Evolutionary conservation across 2,329 filamentous ascomycete species (phyloP), one percentile per base, ranked within the genome.

Genomic region (Trichoderma lentiforme): DNA sequence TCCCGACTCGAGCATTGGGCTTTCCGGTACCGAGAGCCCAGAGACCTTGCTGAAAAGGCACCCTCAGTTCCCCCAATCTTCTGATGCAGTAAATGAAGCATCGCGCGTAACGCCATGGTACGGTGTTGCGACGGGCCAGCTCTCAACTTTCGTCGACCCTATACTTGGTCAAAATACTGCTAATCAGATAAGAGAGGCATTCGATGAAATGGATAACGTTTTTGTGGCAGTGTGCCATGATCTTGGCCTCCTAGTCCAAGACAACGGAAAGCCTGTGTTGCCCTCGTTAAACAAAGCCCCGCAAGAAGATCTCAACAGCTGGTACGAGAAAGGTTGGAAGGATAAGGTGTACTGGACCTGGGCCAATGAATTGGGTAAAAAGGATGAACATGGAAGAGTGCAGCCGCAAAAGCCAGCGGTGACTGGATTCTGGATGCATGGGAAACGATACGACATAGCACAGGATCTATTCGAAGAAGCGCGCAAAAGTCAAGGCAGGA

Each of bases 241-340:
- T 34, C 12, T 47, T 6, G 43, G 39, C 32, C 66, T 69, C 4
- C n/a, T 69, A 24, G 24, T 58, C n/a, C 39, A 60, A 8, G 36
- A 61, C 2, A 39, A 32, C 7, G 66, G 66, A 15, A 61, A 60
- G 14, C 57, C 36, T 12, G 21, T 69, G 11, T 9, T 69, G 18
- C 66, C 66, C 28, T 47, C 53, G 8, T 24, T 69, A 9, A 69
- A 69, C 34, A 26, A 69, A 9, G 53, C 56, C 4, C 66, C 66
- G 2, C 53, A 69, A 32, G 26, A 34, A 30, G 66, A 61, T 34
- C 26, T 69, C n/a, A 69, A 69, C 24, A 24, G 9, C 36, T 69
- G 66, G 66, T 69, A 69, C n/a, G 34, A 61, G 66, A 32, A 43
- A 26, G 66, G 56, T 47, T 69, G 66, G 66, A 69, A 69, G 39